Evolutionary conservation across 2,329 filamentous ascomycete species (phyloP).

Genomic region (Daldinia sp.): DNA sequence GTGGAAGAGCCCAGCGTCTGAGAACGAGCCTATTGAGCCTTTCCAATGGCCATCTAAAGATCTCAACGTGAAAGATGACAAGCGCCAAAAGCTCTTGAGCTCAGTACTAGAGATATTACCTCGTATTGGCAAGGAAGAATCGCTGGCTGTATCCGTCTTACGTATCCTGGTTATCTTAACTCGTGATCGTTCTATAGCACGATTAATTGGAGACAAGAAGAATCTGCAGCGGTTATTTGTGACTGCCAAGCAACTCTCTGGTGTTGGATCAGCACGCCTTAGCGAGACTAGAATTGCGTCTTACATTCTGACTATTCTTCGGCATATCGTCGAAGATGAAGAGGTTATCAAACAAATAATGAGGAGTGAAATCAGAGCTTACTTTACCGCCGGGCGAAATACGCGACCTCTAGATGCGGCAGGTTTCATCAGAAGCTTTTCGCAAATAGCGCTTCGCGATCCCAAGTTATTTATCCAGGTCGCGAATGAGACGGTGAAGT

Average conservation of each 20-base stretch:
- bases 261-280: constrained; percentile 80
- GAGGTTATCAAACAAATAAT: constrained; percentile 92
- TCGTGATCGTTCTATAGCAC: constrained; percentile 79
- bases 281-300: constrained; percentile 64
- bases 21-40: constrained; percentile 63
- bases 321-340: constrained; percentile 95
- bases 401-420: constrained; percentile 74
- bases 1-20: constrained; percentile 71
- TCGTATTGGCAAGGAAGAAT: constrained; percentile 86
- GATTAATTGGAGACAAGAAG: constrained; percentile 83
- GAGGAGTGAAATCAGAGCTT: constrained; percentile 85
- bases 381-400: constrained; percentile 71
- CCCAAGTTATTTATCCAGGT: constrained; percentile 89
- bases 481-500: constrained; percentile 84
- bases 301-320: constrained; percentile 85
- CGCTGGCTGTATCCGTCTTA: constrained; percentile 83
- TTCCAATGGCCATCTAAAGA: constrained; percentile 71
- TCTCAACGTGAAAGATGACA: constrained; percentile 70
- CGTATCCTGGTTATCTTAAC: constrained; percentile 91
- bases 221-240: constrained; percentile 92
- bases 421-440: constrained; percentile 80
- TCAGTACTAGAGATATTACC: constrained; percentile 86
- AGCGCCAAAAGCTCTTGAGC: constrained; percentile 79
- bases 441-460: constrained; percentile 82
- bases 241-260: constrained; percentile 93